These are phyloP conservation scores for Trametes versicolor DNA, from an alignment of 1,284 basidiomycete genomes.

Conservation along the genomic window DNA sequence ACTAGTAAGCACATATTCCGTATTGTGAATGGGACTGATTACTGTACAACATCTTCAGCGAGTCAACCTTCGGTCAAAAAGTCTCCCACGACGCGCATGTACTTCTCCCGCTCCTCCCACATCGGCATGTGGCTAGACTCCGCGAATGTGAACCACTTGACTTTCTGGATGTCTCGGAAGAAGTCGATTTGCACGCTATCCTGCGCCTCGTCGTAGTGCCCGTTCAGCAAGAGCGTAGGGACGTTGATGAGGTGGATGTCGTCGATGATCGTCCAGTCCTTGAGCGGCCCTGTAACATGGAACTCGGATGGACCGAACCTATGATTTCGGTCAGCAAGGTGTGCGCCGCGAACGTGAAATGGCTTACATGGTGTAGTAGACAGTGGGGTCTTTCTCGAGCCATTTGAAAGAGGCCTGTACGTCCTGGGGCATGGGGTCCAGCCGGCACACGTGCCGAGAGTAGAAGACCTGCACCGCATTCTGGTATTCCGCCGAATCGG, in stretches of 20 bases:
- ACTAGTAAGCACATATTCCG: too few relatives aligned
- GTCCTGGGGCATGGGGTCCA: constrained; percentile 54
- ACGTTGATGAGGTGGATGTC: constrained; percentile 55
- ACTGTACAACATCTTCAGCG: constrained; percentile 3
- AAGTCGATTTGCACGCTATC: constrained; percentile 56
- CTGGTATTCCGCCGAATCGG: constrained; percentile 55
- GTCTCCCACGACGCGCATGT: constrained; percentile 35
- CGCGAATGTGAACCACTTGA: constrained; percentile 43
- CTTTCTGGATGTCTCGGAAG: constrained; percentile 53
- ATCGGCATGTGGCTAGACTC: constrained; percentile 42
- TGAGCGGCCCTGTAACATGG: constrained; percentile 56
- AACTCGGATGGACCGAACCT: constrained; percentile 66
- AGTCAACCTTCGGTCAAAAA: constrained; percentile 29
- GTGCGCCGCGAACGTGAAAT: not conserved
- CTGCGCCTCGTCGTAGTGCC: constrained; percentile 59
- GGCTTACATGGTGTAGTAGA: constrained; percentile 56
- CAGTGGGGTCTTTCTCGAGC: constrained; percentile 56
- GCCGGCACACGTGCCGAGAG: constrained; percentile 54
- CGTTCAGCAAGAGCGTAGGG: constrained; percentile 61
- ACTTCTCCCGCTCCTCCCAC: constrained; percentile 43
- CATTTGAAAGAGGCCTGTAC: constrained; percentile 41
- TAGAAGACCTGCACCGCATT: constrained; percentile 56
- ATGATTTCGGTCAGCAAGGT: not conserved
- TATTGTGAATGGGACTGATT: too few relatives aligned
- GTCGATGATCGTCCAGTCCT: constrained; percentile 57